phyloP scores from a whole-genome alignment of 352 stramenopile species.

The Elongisporangium prolatum region DNA sequence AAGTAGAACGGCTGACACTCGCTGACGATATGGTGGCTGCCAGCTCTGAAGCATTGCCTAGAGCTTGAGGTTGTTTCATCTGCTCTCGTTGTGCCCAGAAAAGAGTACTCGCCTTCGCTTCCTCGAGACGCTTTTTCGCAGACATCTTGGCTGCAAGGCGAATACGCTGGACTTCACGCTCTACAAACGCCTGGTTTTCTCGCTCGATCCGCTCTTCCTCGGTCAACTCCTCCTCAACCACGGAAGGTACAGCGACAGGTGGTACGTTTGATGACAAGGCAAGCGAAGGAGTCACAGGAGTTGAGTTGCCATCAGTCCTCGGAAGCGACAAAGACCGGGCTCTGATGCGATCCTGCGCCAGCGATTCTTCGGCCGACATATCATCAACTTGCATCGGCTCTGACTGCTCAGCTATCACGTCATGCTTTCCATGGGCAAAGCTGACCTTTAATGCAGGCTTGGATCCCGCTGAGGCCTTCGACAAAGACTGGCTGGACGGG shows the following conservation, averaged over 20 bases:
- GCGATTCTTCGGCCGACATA: not conserved
- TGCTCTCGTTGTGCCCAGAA: constrained; percentile 64
- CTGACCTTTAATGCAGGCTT: constrained; percentile 18
- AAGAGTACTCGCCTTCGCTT: constrained; percentile 58
- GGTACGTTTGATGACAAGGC: not conserved
- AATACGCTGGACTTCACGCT: constrained; percentile 58
- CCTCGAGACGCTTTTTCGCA: constrained; percentile 69
- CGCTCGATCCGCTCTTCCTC: constrained; percentile 36
- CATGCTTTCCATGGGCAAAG: constrained; percentile 8
- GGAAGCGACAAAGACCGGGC: not conserved
- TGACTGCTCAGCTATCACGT: not conserved
- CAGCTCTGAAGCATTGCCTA: constrained; percentile 7
- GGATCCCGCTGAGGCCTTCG: constrained; percentile 21
- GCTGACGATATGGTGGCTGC: not conserved
- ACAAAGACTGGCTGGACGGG: constrained; percentile 16
- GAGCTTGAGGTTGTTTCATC: constrained; percentile 25
- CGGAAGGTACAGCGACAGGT: not conserved
- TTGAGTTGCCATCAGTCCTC: constrained; percentile 7
- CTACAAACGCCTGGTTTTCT: constrained; percentile 59
- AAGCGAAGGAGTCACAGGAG: constrained; percentile 20
- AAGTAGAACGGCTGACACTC: not conserved
- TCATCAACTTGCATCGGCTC: not conserved
- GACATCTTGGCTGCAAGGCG: constrained; percentile 61
- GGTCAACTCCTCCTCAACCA: not conserved
- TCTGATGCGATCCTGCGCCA: not conserved